Evolutionary conservation across 1,139 yeast genomes (phyloP).

Genomic region (Meyerozyma guilliermondii): DNA sequence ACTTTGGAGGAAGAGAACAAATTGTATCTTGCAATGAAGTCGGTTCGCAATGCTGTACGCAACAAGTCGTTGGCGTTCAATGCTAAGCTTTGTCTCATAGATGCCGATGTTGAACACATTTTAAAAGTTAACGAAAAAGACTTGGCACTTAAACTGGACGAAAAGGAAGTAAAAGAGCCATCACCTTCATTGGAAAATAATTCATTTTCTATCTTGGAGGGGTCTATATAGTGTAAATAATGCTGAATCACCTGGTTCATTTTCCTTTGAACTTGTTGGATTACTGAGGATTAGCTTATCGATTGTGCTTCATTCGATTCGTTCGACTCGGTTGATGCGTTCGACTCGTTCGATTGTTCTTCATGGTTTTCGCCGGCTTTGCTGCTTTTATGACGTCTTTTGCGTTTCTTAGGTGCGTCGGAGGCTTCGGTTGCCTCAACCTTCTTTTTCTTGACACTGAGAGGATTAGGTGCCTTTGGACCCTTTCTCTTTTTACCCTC

Average conservation of each 20-base stretch:
- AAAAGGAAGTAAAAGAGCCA: no score
- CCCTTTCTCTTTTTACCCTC: conserved; percentile 53
- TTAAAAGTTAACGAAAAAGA: conserved; percentile 25
- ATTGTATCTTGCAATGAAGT: conserved; percentile 26
- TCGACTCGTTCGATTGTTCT: not conserved
- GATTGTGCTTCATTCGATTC: no score
- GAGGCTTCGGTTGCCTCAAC: conserved; percentile 10
- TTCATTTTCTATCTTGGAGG: not conserved
- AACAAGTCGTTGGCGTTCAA: conserved; percentile 44
- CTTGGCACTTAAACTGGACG: not conserved
- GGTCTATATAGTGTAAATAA: not conserved
- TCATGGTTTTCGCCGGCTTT: not conserved
- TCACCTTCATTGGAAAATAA: not conserved
- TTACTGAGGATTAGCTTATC: no score
- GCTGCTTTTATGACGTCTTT: not conserved
- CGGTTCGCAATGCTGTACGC: conserved; percentile 26
- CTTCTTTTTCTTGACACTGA: conserved; percentile 73
- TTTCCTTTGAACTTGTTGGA: no score
- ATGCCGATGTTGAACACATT: conserved; percentile 26
- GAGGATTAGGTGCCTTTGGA: conserved; percentile 76
- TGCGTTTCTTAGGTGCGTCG: conserved; percentile 3
- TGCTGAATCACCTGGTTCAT: no score
- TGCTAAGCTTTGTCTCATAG: conserved; percentile 41
- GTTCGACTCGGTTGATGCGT: no score
- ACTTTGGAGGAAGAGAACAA: conserved; percentile 27